Evolutionary conservation across 2,329 filamentous ascomycete genomes (phyloP).

Genomic region (Ophiostoma himal-ulmi): DNA sequence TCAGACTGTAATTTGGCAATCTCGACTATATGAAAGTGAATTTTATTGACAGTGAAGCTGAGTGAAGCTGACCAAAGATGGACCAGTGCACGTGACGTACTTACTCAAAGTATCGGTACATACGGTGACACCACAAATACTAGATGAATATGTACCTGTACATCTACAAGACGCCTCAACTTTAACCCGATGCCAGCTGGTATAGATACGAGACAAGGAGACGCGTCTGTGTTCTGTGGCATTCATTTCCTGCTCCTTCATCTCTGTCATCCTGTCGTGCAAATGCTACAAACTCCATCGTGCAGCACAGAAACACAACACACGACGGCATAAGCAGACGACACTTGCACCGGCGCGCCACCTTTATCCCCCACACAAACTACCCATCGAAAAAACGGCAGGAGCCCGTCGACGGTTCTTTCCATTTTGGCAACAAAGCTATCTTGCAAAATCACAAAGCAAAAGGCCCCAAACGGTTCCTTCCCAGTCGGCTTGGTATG

Average conservation of each 20-base stretch:
- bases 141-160: background rate
- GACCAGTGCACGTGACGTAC: background rate
- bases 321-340: background rate
- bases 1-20: background rate
- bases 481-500: background rate
- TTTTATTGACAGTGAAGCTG: background rate
- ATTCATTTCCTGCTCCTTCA: slow-evolving; percentile 4
- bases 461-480: background rate
- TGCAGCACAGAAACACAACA: background rate
- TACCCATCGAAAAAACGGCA: slow-evolving; percentile 2
- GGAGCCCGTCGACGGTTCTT: background rate
- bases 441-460: background rate
- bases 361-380: background rate
- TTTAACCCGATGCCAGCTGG: slow-evolving; percentile 3
- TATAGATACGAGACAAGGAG: slow-evolving; percentile 2
- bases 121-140: background rate
- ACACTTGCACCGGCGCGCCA: background rate
- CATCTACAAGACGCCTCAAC: background rate
- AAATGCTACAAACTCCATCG: background rate
- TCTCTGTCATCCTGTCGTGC: slow-evolving; percentile 8
- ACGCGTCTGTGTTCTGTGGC: background rate
- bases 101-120: background rate
- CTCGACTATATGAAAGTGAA: too few relatives aligned
- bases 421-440: slow-evolving; percentile 2
- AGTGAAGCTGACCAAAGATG: background rate